A percentile compares a stretch with the other conserved stretches of the same genome.
Conservation (phyloP, 2,329 filamentous ascomycete genomes). For the Hymenoscyphus occultus region DNA sequence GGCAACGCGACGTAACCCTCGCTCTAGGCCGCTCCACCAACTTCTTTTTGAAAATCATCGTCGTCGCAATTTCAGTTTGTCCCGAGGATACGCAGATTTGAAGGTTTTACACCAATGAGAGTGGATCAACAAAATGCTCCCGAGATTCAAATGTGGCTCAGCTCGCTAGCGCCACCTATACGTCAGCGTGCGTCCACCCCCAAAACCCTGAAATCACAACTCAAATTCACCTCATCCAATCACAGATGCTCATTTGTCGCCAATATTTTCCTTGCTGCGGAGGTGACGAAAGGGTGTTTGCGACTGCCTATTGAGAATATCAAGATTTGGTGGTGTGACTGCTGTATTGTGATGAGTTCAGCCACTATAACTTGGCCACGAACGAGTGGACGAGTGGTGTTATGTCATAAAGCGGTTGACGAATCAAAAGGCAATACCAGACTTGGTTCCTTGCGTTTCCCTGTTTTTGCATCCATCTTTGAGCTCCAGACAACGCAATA, state of each 20-base stretch:
- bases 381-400: neutral
- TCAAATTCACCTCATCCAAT: neutral
- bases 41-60: neutral
- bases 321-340: conserved; percentile 1
- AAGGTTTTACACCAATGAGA: neutral
- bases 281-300: conserved; percentile 1
- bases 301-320: neutral
- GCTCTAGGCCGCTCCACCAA: neutral
- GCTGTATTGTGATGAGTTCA: neutral
- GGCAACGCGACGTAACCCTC: neutral
- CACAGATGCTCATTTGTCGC: neutral
- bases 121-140: neutral
- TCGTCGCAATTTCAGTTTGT: neutral
- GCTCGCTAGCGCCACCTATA: neutral
- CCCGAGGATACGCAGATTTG: neutral
- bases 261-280: neutral
- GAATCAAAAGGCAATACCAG: neutral
- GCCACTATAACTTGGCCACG: conserved; percentile 1
- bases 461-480: neutral
- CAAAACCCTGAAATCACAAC: neutral
- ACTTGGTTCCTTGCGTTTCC: neutral
- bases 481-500: neutral
- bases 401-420: neutral
- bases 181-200: neutral
- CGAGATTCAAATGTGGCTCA: neutral